phyloP scores from a whole-genome alignment of 2,329 filamentous ascomycete species.

The Xylaria sp. region DNA sequence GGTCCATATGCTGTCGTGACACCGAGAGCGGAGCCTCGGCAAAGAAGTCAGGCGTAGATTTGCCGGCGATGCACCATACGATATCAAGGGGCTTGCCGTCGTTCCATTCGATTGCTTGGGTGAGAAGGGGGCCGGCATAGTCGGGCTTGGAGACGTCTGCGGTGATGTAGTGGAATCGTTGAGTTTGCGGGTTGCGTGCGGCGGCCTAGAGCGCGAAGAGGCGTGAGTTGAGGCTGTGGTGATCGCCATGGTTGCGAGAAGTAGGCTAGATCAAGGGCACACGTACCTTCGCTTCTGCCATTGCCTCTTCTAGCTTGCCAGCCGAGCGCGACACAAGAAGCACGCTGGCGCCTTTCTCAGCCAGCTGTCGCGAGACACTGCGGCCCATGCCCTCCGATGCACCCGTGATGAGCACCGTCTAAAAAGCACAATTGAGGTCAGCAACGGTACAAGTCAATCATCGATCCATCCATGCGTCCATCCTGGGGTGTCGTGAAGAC shows the following conservation, averaged over 20 bases:
- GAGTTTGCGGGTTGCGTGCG: slow-evolving; percentile 71
- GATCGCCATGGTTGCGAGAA: background rate
- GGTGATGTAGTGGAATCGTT: slow-evolving; percentile 84
- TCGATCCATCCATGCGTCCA: background rate
- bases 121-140: slow-evolving; percentile 76
- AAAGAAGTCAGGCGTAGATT: slow-evolving; percentile 79
- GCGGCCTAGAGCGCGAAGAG: slow-evolving; percentile 60
- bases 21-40: slow-evolving; percentile 75
- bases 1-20: slow-evolving; percentile 83
- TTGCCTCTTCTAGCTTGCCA: slow-evolving; percentile 76
- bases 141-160: slow-evolving; percentile 80
- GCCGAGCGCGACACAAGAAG: slow-evolving; percentile 84
- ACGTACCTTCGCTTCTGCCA: slow-evolving; percentile 59
- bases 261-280: background rate
- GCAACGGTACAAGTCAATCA: slow-evolving; percentile 37
- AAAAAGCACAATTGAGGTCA: slow-evolving; percentile 28
- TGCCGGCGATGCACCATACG: slow-evolving; percentile 90
- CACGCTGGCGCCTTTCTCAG: slow-evolving; percentile 85
- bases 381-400: slow-evolving; percentile 93
- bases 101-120: slow-evolving; percentile 83
- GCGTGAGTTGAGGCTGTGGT: slow-evolving; percentile 20
- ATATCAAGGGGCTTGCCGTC: slow-evolving; percentile 77
- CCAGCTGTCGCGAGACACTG: slow-evolving; percentile 76
- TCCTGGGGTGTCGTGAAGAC: background rate
- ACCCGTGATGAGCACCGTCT: slow-evolving; percentile 92